Percentiles rank a stretch among this genome's conserved stretches.
Conservation (phyloP, 345 rosid genomes). For the Rhodomyrtus tomentosa region DNA sequence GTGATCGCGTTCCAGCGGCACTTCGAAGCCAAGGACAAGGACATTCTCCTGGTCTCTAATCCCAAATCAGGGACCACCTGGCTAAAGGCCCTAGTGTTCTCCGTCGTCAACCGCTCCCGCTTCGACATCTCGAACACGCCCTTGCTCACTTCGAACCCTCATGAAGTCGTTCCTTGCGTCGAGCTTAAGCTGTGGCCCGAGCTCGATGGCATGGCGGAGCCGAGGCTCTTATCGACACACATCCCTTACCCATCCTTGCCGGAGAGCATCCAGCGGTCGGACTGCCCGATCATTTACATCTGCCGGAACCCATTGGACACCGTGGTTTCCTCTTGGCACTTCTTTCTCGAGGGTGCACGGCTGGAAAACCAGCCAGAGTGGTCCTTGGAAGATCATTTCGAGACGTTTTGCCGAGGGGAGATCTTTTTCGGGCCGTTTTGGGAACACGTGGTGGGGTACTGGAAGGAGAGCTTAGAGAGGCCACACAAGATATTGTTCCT, state of each 20-base stretch:
- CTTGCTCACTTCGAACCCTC: not conserved
- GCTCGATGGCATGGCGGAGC: not conserved
- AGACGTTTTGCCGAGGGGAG: not conserved
- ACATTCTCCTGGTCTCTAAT: conserved; percentile 6
- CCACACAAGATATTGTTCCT: not conserved
- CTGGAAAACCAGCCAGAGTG: not conserved
- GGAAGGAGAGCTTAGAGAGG: no score
- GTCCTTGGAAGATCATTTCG: not conserved
- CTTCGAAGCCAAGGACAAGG: conserved; percentile 6
- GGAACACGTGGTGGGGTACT: no score
- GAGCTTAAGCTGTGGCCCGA: not conserved
- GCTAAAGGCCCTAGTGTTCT: conserved; percentile 13
- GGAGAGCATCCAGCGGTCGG: not conserved
- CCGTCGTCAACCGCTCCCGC: not conserved
- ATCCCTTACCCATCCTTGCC: not conserved
- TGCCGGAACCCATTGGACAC: not conserved
- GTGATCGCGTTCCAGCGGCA: conserved; percentile 5
- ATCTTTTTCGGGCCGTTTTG: not conserved
- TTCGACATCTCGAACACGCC: not conserved
- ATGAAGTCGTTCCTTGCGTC: not conserved
- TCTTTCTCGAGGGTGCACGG: no score
- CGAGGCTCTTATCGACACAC: not conserved
- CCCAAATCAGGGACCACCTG: conserved; percentile 28
- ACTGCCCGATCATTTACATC: not conserved
- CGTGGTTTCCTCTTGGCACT: not conserved